phyloP scores from a whole-genome alignment of 306 rosid genomes.

The Cotoneaster glaucophyllus region DNA sequence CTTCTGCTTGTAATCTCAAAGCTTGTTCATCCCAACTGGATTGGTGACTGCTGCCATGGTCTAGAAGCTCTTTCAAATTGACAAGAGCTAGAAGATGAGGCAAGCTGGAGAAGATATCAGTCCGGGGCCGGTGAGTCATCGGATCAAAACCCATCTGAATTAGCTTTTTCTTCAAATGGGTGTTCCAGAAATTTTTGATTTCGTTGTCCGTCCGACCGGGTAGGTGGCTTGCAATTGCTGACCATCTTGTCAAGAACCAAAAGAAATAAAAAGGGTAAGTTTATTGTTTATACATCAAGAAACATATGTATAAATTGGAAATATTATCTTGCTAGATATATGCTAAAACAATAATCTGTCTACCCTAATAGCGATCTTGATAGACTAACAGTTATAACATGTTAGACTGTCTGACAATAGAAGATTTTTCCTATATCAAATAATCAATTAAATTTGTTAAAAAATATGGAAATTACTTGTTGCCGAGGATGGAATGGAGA shows the following conservation, averaged over 20 bases:
- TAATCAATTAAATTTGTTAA: neutral
- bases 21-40: constrained; percentile 47
- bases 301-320: neutral
- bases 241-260: constrained; percentile 34
- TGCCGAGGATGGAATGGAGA: constrained; percentile 57
- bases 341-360: neutral
- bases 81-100: constrained; percentile 63
- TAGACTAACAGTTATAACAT: neutral
- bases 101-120: constrained; percentile 55
- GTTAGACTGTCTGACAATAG: neutral
- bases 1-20: constrained; percentile 46
- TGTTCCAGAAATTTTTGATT: constrained; percentile 60
- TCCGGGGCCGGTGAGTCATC: constrained; percentile 57
- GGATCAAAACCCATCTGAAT: constrained; percentile 66
- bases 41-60: constrained; percentile 13
- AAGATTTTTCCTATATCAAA: neutral
- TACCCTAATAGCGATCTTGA: neutral
- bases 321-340: neutral
- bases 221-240: constrained; percentile 58
- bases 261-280: neutral
- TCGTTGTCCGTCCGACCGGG: constrained; percentile 65
- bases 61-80: constrained; percentile 49
- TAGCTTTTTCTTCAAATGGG: constrained; percentile 55
- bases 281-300: neutral
- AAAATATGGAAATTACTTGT: constrained; percentile 33